Base-by-base conservation (phyloP, 225 moss, liverwort and hornwort species). In the Takakia lepidozioides region DNA sequence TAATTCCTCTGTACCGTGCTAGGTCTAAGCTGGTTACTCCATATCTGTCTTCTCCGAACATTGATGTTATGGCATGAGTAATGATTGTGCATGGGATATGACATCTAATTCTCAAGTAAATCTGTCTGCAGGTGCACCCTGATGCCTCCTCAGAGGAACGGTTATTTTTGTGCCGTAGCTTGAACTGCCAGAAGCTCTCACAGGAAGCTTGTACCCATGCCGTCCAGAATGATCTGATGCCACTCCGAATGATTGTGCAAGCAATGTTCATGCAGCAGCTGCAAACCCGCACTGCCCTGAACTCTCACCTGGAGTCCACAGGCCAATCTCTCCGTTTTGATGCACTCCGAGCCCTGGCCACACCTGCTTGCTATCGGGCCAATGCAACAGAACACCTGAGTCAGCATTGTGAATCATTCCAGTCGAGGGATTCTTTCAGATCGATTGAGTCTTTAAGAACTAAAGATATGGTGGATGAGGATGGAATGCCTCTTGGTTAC, bases 181-280 rank as follows among this genome's bases (percentile, higher is more conserved):
- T 93, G 0, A 93, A 88, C 54, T 93, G 93, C 63, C 88, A 88
- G 56, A 88, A 86, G 32, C 65, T 93, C 1, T 85, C 88, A 3
- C 85, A 73, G 29, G 93, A 88, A 15, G 73, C 70, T 32, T 93
- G 93, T 27, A 68, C 71, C 2, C 93, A 93, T 36, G 88, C 83
- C 1, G 93, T 88, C 21, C 93, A 86, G 52, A 88, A 93, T 44
- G 93, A 93, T 5, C 73, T 88, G 1, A 93, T 93, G 93, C 93
- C 93, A 8, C 55, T 93, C 29, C 72, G 88, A 50, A 69, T 83
- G 73, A 71, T 88, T 15, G 88, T 86, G 50, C 93, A 93, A 62
- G 93, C 93, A 22, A 93, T 93, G 88, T 93, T 93, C 65, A 83
- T 93, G 93, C 93, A 93, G 23, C 88, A 93, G 56, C 59, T 93